Base-by-base conservation (phyloP, 2,329 filamentous ascomycete genomes). In the Cladosporium cucumerinum region DNA sequence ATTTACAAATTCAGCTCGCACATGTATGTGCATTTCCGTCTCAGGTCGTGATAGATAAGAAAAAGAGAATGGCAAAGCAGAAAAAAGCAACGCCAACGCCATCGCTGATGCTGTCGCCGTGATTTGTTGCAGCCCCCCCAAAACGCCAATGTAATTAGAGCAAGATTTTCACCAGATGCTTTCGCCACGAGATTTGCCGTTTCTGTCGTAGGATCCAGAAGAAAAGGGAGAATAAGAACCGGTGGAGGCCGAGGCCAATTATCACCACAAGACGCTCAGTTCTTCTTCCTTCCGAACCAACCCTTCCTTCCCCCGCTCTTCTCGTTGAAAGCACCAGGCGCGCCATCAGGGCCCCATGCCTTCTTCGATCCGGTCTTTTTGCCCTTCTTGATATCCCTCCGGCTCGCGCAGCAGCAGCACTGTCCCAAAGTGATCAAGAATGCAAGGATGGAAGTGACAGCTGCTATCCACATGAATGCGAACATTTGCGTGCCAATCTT, bases 401-500 rank as follows among this genome's bases (percentile, higher is more conserved):
- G 74, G 48, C 81, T 84, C 14, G 84, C 84, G 72, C 89, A 91
- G 76, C 91, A 96, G 77, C 92, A 97, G 71, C 89, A 91, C 76
- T 94, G 84, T 34, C 88, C 86, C 30, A 89, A 80, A 76, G 96
- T 91, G 23, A 96, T 81, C 11, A 82, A 62, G 75, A 91, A 93
- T 0, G 89, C 89, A 23, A 93, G 72, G 5, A 92, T 78, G 1
- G 86, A 85, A 66, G 89, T 86, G 0, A 82, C 86, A 0, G 87
- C 84, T 0, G 89, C 91, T 30, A 92, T 85, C 93, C 94, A 98
- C 89, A 96, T 94, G 74, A 96, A 96, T 0, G 81, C 89, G 71
- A 96, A 86, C 90, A 97, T 93, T 69, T 86, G 84, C 39, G 76
- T 78, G 6, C 93, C 93, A 36, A 96, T 80, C 3, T 84, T 78